phyloP scores from a whole-genome alignment of 345 rosid species.

The Hibiscus syriacus region DNA sequence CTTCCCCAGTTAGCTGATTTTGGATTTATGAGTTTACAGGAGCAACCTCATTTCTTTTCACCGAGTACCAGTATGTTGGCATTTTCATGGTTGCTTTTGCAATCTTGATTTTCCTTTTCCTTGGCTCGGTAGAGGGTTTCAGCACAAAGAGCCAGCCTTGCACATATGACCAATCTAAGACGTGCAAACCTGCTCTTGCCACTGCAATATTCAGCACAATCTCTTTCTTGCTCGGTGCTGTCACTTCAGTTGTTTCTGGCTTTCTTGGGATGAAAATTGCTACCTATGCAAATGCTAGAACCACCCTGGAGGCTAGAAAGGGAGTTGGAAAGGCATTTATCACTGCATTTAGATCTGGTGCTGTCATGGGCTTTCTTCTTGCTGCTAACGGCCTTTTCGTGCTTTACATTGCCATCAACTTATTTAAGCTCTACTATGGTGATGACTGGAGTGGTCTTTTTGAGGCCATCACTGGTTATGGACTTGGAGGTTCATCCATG shows the following conservation, averaged over 20 bases:
- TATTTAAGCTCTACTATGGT: conserved; percentile 64
- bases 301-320: conserved; percentile 75
- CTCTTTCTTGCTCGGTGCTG: conserved; percentile 59
- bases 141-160: conserved; percentile 63
- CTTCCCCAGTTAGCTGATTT: neutral
- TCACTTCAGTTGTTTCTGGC: conserved; percentile 1
- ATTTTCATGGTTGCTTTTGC: conserved; percentile 44
- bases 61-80: conserved; percentile 52
- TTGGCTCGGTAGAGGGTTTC: conserved; percentile 58
- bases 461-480: conserved; percentile 79
- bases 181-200: conserved; percentile 40
- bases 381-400: conserved; percentile 78
- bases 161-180: conserved; percentile 39
- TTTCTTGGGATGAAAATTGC: conserved; percentile 5
- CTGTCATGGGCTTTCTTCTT: conserved; percentile 84
- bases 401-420: conserved; percentile 56
- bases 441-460: conserved; percentile 79
- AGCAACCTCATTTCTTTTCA: conserved; percentile 52
- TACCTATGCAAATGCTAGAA: conserved; percentile 24
- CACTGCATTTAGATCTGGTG: conserved; percentile 65
- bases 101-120: conserved; percentile 38
- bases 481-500: conserved; percentile 88
- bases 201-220: conserved; percentile 68
- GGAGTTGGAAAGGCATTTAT: conserved; percentile 81
- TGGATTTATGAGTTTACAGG: conserved; percentile 22